These are phyloP conservation scores for Urostyla sp. DNA, from an alignment of 73 alveolate species.

Conservation along the genomic window DNA sequence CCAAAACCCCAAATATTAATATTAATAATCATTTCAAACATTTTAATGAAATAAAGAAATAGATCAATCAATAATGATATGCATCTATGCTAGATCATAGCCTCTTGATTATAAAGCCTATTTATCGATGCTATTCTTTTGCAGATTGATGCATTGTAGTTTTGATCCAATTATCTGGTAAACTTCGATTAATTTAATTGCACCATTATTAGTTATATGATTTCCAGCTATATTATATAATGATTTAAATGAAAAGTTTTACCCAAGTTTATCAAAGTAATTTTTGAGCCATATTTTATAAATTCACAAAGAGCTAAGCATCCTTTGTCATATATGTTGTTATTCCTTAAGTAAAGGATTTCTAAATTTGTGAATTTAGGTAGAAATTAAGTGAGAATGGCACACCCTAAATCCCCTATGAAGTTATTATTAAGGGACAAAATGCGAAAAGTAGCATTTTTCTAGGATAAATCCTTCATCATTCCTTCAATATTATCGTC, in stretches of 20 bases:
- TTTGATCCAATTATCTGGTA: background rate
- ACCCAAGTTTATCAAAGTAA: slow-evolving; percentile 8
- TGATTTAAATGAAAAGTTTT: background rate
- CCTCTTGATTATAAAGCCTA: too few species aligned
- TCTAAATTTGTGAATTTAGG: slow-evolving; percentile 18
- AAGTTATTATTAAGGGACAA: slow-evolving; percentile 22
- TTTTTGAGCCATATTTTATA: background rate
- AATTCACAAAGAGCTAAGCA: slow-evolving; percentile 5
- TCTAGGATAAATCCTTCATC: background rate
- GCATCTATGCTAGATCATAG: too few species aligned
- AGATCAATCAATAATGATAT: too few species aligned
- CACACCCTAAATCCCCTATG: slow-evolving; percentile 19
- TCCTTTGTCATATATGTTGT: slow-evolving; percentile 22
- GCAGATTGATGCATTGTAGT: slow-evolving; percentile 12
- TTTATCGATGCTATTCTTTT: slow-evolving; percentile 29
- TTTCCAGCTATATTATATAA: slow-evolving; percentile 9
- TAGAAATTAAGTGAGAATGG: background rate
- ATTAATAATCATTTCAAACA: too few species aligned
- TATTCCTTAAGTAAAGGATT: slow-evolving; percentile 34
- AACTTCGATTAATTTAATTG: background rate
- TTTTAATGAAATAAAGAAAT: too few species aligned
- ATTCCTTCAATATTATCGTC: slow-evolving; percentile 1
- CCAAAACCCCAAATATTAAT: too few species aligned
- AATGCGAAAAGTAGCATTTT: slow-evolving; percentile 1
- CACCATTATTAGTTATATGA: slow-evolving; percentile 29